phyloP scores from a whole-genome alignment of 2,329 filamentous ascomycete species.

The Rutstroemia sydowiana region DNA sequence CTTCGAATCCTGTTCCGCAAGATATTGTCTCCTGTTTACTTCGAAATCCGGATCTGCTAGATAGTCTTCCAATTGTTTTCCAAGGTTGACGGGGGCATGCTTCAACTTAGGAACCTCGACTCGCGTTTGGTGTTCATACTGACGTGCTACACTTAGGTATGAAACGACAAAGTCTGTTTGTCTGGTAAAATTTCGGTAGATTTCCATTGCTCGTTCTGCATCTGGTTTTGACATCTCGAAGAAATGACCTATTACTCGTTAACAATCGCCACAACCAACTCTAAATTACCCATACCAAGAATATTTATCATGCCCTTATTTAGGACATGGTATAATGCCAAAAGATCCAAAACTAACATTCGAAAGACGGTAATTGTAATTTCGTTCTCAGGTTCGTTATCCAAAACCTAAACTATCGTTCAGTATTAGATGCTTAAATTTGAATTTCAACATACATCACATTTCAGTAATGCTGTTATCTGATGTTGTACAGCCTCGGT shows the following conservation, averaged over 20 bases:
- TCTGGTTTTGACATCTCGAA: constrained; percentile 97
- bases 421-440: constrained; percentile 10
- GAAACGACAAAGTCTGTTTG: constrained; percentile 91
- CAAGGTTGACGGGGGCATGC: constrained; percentile 88
- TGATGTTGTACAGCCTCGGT: constrained; percentile 87
- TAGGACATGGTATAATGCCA: constrained; percentile 87
- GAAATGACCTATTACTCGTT: constrained; percentile 64
- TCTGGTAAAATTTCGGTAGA: constrained; percentile 86
- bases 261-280: constrained; percentile 10
- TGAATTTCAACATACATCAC: constrained; percentile 61
- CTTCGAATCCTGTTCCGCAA: constrained; percentile 76
- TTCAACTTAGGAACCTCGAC: constrained; percentile 95
- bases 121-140: constrained; percentile 86
- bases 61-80: constrained; percentile 87
- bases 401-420: constrained; percentile 58
- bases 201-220: constrained; percentile 81
- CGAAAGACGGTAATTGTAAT: constrained; percentile 93
- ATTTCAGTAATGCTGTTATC: constrained; percentile 77
- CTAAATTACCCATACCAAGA: constrained; percentile 53
- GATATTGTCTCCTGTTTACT: constrained; percentile 81
- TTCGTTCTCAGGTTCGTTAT: constrained; percentile 87
- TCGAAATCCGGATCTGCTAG: constrained; percentile 93
- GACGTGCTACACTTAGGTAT: constrained; percentile 78
- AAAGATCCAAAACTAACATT: constrained; percentile 79
- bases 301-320: constrained; percentile 98